Base-by-base conservation (phyloP, 208 protist species). In the Angomonas deanei region DNA sequence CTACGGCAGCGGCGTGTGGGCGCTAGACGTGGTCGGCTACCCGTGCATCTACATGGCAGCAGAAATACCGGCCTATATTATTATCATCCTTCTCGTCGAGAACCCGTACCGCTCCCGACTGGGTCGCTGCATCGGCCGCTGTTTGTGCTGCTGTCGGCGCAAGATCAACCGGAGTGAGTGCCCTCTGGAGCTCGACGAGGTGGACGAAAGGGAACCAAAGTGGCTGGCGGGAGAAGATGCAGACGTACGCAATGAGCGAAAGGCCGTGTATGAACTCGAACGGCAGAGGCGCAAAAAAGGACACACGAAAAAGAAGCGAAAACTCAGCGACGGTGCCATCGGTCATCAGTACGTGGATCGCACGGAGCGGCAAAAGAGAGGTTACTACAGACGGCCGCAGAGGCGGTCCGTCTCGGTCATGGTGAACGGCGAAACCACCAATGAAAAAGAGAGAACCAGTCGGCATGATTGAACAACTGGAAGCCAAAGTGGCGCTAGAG, bases 81-180 rank as follows among this genome's bases (percentile, higher is more conserved):
- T 84, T 31, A 61, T 94, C 52, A 82, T 72, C n/a, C 60, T 91
- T 21, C 70, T 92, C 55, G 48, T 86, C 4, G 84, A 94, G 53
- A 76, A 84, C 66, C 81, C 85, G 26, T 64, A 69, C 3, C 68
- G 77, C 3, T 72, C 69, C 2, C 70, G 55, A 52, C 11, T 33
- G 11, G 34, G 15, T 2, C 30, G 57, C 30, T n/a, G n/a, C 15
- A 28, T 42, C 3, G 10, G 15, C 2, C 53, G 53, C 3, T 30
- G 32, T 8, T 34, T 24, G 2, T 59, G 53, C 53, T 59, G 53
- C 31, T 39, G 27, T 21, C 53, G 23, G 10, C 53, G 30, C 10
- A 6, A 34, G 5, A 23, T 59, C 27, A 42, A 30, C 33, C 55
- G 55, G 21, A 61, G 55, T 27, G 31, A 84, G 53, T 66, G 72